These are phyloP conservation scores for Cryphonectria japonica DNA, from an alignment of 2,329 filamentous ascomycete species.

Conservation along the genomic window DNA sequence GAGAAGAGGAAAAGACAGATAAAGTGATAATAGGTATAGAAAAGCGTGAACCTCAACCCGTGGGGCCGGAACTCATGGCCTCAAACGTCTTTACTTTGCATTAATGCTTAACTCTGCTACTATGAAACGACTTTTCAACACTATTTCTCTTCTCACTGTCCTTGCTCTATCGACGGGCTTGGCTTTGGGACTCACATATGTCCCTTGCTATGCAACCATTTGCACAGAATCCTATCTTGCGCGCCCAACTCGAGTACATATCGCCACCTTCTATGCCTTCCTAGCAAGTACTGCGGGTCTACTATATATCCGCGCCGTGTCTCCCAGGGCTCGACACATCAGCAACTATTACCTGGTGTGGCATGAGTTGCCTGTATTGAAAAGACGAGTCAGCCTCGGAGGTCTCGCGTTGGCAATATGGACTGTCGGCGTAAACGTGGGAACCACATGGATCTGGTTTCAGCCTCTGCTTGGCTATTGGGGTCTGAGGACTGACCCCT, in stretches of 20 bases:
- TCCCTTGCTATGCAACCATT: constrained; percentile 27
- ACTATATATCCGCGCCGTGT: constrained; percentile 9
- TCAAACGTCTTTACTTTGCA: neutral
- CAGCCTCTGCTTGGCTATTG: constrained; percentile 21
- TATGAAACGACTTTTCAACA: neutral
- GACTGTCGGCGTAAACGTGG: constrained; percentile 23
- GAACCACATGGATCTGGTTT: constrained; percentile 26
- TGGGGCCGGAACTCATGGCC: neutral
- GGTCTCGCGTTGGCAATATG: constrained; percentile 19
- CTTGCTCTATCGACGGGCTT: constrained; percentile 11
- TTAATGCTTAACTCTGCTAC: neutral
- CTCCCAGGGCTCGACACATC: neutral
- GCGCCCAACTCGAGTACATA: constrained; percentile 26
- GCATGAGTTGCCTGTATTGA: constrained; percentile 8
- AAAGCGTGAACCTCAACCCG: neutral
- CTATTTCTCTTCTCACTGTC: constrained; percentile 4
- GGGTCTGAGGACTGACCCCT: constrained; percentile 10
- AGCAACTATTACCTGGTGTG: constrained; percentile 15
- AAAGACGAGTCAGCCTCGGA: constrained; percentile 21
- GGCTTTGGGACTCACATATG: constrained; percentile 29
- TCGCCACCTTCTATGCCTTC: constrained; percentile 26
- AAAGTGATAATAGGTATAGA: neutral
- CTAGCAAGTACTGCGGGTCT: constrained; percentile 18
- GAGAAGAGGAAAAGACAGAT: neutral
- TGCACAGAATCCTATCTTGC: constrained; percentile 28